Base-by-base conservation (phyloP, 2,329 filamentous ascomycete species). In the Fusarium continuum region DNA sequence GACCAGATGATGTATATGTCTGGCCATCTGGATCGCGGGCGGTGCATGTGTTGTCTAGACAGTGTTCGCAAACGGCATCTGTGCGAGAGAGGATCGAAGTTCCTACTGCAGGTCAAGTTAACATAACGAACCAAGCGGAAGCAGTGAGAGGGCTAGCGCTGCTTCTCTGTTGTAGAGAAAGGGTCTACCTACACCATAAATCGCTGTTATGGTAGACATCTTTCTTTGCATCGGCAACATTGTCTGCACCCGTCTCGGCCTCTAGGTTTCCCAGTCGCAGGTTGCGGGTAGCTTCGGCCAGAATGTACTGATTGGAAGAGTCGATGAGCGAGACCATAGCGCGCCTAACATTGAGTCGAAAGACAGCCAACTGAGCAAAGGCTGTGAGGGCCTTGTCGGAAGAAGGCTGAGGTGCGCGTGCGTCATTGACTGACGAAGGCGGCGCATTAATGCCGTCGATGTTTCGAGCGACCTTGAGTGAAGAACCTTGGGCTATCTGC, bases 321-420 rank as follows among this genome's bases (percentile, higher is more conserved):
- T 81, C 80, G 46, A 83, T 78, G 16, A 85, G 71, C 44, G 81
- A 81, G 19, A 85, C 77, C 72, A 85, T 79, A 35, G 76, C 78
- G 31, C 83, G 78, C 57, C 80, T 78, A 23, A 78, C 77, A 14
- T 78, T 74, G 34, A 84, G 73, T 1, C 82, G 75, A 50, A 85
- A 76, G 9, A 82, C 75, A 25, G 78, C 79, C 20, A 86, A 74
- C 68, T 86, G 83, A 5, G 82, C 80, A 52, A 82, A 80, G 5
- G 79, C 77, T 0, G 79, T 81, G 16, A 83, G 72, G 5, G 75
- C 69, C 41, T 72, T 73, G 59, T 78, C 77, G 47, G 73, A 69
- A 8, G 74, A 76, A n/a, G 71, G 65, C 28, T 70, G 67, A 6
- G 75, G 72, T 29, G 35, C 65, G 60, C 67, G 80, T 11, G 48